These are phyloP conservation scores for Phytomonas sp. DNA, from an alignment of 208 protist genomes.

Conservation along the genomic window DNA sequence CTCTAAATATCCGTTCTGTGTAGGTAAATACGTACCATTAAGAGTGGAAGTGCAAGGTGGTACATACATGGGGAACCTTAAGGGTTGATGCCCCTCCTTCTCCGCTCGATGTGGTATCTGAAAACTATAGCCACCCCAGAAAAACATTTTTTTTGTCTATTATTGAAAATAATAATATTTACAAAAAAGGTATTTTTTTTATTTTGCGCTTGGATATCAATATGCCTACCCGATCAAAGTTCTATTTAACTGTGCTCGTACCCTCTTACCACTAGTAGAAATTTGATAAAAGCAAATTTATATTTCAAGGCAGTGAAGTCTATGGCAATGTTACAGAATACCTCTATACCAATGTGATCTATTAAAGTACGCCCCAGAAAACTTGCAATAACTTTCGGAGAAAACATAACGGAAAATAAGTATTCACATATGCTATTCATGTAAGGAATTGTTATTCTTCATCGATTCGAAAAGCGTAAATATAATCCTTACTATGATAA, in stretches of 20 bases:
- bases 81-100: conserved; percentile 26
- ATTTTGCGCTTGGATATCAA: no score
- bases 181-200: not conserved
- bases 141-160: conserved; percentile 47
- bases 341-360: no score
- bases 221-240: not conserved
- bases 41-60: conserved; percentile 36
- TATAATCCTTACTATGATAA: no score
- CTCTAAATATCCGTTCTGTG: no score
- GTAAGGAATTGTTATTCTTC: not conserved
- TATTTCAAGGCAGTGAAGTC: no score
- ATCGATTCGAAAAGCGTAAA: not conserved
- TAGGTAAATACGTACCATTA: not conserved
- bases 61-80: conserved; percentile 63
- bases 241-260: not conserved
- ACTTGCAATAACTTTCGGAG: not conserved
- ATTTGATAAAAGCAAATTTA: no score
- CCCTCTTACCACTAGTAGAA: no score
- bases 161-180: conserved; percentile 8
- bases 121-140: conserved; percentile 85
- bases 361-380: no score
- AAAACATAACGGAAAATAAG: conserved; percentile 5
- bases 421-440: no score
- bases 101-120: conserved; percentile 39
- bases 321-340: no score